Evolutionary conservation across 768 basidiomycete genomes (phyloP).

Genomic region (Leccinum broughii): DNA sequence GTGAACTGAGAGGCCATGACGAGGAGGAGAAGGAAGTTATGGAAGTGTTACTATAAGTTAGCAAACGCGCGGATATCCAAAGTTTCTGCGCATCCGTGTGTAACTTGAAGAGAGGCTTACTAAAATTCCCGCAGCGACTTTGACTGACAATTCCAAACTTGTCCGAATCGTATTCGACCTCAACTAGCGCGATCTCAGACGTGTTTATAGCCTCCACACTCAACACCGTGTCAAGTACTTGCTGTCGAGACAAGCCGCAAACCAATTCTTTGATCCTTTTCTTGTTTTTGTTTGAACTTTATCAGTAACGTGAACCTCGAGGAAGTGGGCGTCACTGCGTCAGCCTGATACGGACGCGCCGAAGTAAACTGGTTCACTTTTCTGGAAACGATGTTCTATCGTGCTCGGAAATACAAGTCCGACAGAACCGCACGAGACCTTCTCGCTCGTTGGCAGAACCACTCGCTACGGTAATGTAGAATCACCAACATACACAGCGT

Average conservation of each 20-base stretch:
- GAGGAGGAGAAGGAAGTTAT: slow-evolving; percentile 1
- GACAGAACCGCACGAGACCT: neutral
- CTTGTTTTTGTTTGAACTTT: too few relatives aligned
- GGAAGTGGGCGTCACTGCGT: neutral
- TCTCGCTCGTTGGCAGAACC: neutral
- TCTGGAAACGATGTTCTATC: neutral
- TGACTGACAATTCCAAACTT: neutral
- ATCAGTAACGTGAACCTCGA: neutral
- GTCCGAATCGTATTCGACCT: neutral
- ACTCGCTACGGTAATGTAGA: too few relatives aligned
- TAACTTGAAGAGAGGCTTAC: neutral
- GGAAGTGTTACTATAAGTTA: slow-evolving; percentile 25
- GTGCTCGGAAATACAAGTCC: neutral
- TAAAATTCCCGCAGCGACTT: slow-evolving; percentile 3
- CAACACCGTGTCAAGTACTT: neutral
- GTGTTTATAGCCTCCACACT: neutral
- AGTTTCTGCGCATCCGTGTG: slow-evolving; percentile 19
- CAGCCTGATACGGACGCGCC: neutral
- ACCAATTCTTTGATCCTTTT: neutral
- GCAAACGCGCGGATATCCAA: neutral
- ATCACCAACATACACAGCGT: too few relatives aligned
- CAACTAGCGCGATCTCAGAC: too few relatives aligned
- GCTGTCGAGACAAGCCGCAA: neutral
- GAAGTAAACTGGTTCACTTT: neutral
- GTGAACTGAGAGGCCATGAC: slow-evolving; percentile 45